Evolutionary conservation across 1,284 basidiomycete genomes (phyloP).

Genomic region (Serendipita sp.): DNA sequence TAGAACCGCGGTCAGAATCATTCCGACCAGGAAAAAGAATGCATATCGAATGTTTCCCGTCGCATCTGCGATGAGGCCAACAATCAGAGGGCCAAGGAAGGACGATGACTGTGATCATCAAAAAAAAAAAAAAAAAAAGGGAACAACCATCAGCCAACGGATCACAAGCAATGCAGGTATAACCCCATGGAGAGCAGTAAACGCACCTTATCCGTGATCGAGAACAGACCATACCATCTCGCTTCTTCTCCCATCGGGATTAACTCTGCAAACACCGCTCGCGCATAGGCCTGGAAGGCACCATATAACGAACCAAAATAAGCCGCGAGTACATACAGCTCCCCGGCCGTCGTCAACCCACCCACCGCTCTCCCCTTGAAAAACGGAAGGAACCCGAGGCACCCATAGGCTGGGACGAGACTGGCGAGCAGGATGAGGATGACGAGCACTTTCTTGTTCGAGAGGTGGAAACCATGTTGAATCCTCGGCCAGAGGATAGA

Average conservation of each 20-base stretch:
- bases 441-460: conserved; percentile 54
- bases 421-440: conserved; percentile 52
- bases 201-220: conserved; percentile 72
- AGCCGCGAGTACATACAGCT: conserved; percentile 73
- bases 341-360: conserved; percentile 59
- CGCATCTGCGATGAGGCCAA: conserved; percentile 70
- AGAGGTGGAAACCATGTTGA: conserved; percentile 45
- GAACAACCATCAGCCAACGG: neutral
- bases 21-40: conserved; percentile 71
- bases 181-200: neutral
- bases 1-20: conserved; percentile 71
- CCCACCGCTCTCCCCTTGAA: conserved; percentile 31
- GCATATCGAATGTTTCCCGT: conserved; percentile 82
- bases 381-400: conserved; percentile 56
- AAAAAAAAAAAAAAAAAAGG: neutral
- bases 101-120: conserved; percentile 49
- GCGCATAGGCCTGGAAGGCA: conserved; percentile 66
- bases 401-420: conserved; percentile 68
- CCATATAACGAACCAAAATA: conserved; percentile 75
- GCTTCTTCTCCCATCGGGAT: conserved; percentile 69
- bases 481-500: conserved; percentile 56
- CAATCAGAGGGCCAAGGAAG: conserved; percentile 76
- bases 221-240: conserved; percentile 70
- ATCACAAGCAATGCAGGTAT: neutral
- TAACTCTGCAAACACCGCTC: conserved; percentile 65